Conservation (phyloP, 768 basidiomycete genomes). For the Rhizopogon rudus region DNA sequence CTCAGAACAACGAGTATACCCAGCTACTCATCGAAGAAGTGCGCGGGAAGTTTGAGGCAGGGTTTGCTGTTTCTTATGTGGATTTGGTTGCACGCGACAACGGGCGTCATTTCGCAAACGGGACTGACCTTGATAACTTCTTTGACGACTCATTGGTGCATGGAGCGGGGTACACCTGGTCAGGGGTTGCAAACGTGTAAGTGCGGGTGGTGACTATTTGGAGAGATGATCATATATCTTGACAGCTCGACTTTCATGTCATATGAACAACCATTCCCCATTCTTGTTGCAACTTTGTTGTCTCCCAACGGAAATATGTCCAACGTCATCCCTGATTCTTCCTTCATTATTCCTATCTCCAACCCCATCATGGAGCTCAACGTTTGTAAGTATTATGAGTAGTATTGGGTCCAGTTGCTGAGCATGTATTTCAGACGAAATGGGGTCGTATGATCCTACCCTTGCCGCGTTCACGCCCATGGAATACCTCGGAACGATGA, state of each 20-base stretch:
- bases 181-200: conserved; percentile 19
- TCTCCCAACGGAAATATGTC: conserved; percentile 16
- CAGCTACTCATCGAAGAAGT: conserved; percentile 14
- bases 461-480: conserved; percentile 33
- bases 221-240: background rate
- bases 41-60: conserved; percentile 10
- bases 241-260: conserved; percentile 22
- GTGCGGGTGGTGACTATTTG: conserved; percentile 1
- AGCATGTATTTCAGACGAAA: conserved; percentile 7
- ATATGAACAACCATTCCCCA: conserved; percentile 29
- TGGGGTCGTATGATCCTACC: conserved; percentile 28
- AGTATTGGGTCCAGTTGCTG: background rate
- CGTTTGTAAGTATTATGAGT: conserved; percentile 2
- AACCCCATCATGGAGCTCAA: conserved; percentile 24
- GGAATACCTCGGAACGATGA: conserved; percentile 21
- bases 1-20: conserved; percentile 6
- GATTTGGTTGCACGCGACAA: conserved; percentile 8
- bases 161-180: conserved; percentile 22
- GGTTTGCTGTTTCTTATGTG: conserved; percentile 7
- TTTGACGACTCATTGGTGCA: conserved; percentile 16
- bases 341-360: conserved; percentile 15
- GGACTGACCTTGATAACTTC: conserved; percentile 6
- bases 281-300: conserved; percentile 22
- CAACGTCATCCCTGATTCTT: conserved; percentile 4
- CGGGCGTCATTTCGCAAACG: conserved; percentile 15